phyloP scores from a whole-genome alignment of 2,329 filamentous ascomycete species.

The Trichophyton equinum region DNA sequence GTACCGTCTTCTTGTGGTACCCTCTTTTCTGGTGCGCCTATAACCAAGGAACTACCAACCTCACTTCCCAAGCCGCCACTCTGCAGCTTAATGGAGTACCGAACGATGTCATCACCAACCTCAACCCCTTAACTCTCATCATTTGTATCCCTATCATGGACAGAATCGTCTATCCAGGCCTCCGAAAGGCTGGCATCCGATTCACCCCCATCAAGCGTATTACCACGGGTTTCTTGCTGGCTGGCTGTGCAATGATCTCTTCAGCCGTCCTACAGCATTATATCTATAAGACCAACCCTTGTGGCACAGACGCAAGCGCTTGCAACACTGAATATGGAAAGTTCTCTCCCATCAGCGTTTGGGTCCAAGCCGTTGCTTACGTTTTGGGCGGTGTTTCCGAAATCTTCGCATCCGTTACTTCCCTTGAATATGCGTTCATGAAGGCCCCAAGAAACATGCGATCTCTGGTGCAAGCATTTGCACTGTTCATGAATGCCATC shows the following conservation, averaged over 20 bases:
- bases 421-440: slow-evolving; percentile 64
- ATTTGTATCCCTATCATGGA: slow-evolving; percentile 45
- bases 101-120: slow-evolving; percentile 44
- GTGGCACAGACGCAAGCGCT: slow-evolving; percentile 44
- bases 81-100: slow-evolving; percentile 42
- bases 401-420: slow-evolving; percentile 47
- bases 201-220: slow-evolving; percentile 46
- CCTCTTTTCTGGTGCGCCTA: slow-evolving; percentile 41
- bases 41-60: slow-evolving; percentile 44
- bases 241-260: slow-evolving; percentile 37
- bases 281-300: slow-evolving; percentile 49
- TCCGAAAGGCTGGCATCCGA: slow-evolving; percentile 36
- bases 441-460: slow-evolving; percentile 73
- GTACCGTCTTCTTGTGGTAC: slow-evolving; percentile 54
- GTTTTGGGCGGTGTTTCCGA: slow-evolving; percentile 45
- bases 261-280: slow-evolving; percentile 39
- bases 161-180: slow-evolving; percentile 39
- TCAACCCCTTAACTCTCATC: slow-evolving; percentile 43
- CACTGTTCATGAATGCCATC: slow-evolving; percentile 59
- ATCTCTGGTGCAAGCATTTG: slow-evolving; percentile 56
- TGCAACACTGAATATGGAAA: slow-evolving; percentile 34
- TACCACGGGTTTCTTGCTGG: slow-evolving; percentile 38
- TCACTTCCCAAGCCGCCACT: slow-evolving; percentile 44
- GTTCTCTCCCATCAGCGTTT: slow-evolving; percentile 52
- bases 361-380: slow-evolving; percentile 39